Evolutionary conservation across 2,329 filamentous ascomycete genomes (phyloP), one percentile per base, ranked within the genome.

Genomic region (Cercospora sp.): DNA sequence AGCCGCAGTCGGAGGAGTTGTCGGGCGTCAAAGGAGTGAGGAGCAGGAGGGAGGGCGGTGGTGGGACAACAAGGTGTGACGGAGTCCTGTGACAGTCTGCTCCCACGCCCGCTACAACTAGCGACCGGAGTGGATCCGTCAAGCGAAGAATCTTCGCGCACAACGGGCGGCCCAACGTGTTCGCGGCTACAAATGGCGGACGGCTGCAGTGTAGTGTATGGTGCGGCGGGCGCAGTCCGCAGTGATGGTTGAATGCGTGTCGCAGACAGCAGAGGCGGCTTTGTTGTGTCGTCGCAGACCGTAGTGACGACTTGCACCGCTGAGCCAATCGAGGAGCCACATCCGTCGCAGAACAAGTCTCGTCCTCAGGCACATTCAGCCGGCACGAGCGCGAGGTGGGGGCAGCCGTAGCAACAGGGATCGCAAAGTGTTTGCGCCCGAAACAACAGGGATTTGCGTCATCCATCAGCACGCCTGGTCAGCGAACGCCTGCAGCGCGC

Each of bases 21-120:
- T 60, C 12, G 34, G 32, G 10, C 21, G 49, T 32, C 43, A 62
- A 45, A 30, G 58, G 45, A 65, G 66, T 61, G 63, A 55, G 61
- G 59, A 59, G 59, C 43, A 58, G 61, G 21, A 34, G 32, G 13
- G 24, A 53, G 30, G n/a, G 55, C 24, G 40, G 65, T 34, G 34
- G 53, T 58, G 43, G 51, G 57, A 53, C 61, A 67, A 26, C 62
- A 55, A 61, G 62, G 62, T 65, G 66, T 45, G 51, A 53, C 43
- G 32, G 28, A 37, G 45, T 59, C 60, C 34, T 67, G 37, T 63
- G 60, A 51, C 51, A 40, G 59, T 51, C 32, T 34, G 37, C 24
- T 40, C 32, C 32, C 34, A 61, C 59, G 59, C 32, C 37, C 16
- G 34, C 18, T 21, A 51, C 13, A 60, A 60, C 30, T 40, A 37